Percentiles rank a stretch among this genome's conserved stretches.
Conservation (phyloP, 192 early-diverging fungal species). For the Coemansia reversa region DNA sequence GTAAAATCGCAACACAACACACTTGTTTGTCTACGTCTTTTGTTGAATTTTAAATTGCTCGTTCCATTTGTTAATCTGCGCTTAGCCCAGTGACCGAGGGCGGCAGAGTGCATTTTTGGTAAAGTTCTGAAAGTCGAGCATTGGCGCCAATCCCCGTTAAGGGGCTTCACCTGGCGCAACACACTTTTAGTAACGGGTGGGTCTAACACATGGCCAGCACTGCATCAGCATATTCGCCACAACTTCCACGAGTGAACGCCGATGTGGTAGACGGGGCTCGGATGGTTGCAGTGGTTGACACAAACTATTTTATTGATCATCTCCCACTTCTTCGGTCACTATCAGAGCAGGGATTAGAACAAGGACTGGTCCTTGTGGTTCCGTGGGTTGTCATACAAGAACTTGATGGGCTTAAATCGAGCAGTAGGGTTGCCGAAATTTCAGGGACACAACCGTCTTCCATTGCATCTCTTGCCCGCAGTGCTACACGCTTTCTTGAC, state of each 20-base stretch:
- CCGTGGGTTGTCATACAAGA: slow-evolving; percentile 46
- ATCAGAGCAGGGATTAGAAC: slow-evolving; percentile 2
- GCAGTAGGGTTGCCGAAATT: not conserved
- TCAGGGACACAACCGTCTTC: not conserved
- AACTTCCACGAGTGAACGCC: not conserved
- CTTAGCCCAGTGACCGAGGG: not conserved
- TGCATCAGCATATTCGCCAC: not conserved
- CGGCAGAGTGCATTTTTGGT: not conserved
- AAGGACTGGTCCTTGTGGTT: slow-evolving; percentile 26
- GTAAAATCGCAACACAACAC: too few relatives aligned
- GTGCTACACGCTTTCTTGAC: slow-evolving; percentile 39
- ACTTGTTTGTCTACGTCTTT: not conserved
- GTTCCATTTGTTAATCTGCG: not conserved
- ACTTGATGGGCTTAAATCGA: slow-evolving; percentile 36
- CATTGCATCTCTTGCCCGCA: slow-evolving; percentile 22
- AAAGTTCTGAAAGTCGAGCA: not conserved
- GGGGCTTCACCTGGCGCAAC: not conserved
- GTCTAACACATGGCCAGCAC: not conserved
- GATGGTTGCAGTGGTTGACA: slow-evolving; percentile 39
- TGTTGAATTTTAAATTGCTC: not conserved
- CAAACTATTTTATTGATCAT: slow-evolving; percentile 45
- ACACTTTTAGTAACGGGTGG: not conserved
- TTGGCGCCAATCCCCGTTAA: not conserved
- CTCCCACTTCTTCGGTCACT: slow-evolving; percentile 23
- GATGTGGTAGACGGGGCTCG: slow-evolving; percentile 17